Percentiles rank a stretch among this genome's conserved stretches.
Evolutionary conservation across 2,329 filamentous ascomycete species (phyloP).

Genomic region (Talaromyces sp.): DNA sequence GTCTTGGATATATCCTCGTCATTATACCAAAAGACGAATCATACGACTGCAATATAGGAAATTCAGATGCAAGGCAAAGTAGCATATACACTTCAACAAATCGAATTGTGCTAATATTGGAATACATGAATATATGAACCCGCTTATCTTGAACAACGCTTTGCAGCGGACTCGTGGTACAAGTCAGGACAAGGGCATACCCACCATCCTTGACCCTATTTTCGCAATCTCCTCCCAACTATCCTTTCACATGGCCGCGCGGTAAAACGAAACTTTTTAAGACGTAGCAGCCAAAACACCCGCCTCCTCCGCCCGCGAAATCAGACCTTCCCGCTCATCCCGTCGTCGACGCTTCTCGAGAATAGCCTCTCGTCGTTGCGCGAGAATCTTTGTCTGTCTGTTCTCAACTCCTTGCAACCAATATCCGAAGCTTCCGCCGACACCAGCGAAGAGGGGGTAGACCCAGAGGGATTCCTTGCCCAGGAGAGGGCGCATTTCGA

Average conservation of each 20-base stretch:
- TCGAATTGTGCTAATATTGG: constrained; percentile 8
- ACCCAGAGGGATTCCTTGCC: constrained; percentile 80
- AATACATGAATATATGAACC: constrained; percentile 14
- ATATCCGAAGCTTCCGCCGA: constrained; percentile 91
- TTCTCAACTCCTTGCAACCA: constrained; percentile 91
- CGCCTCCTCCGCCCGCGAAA: constrained; percentile 35
- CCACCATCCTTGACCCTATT: background rate
- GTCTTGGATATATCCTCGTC: background rate
- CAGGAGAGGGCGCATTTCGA: constrained; percentile 97
- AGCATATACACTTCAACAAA: constrained; percentile 15
- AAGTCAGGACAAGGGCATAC: background rate
- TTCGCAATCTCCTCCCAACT: background rate
- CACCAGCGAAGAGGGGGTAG: constrained; percentile 83
- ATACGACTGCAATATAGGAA: background rate
- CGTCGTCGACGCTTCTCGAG: constrained; percentile 86
- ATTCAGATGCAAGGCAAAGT: background rate
- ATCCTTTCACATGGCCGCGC: background rate
- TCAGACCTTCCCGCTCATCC: constrained; percentile 61
- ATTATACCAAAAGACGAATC: background rate
- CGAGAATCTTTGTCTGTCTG: constrained; percentile 72
- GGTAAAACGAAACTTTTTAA: constrained; percentile 25
- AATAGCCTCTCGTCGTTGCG: constrained; percentile 74
- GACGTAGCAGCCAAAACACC: constrained; percentile 38
- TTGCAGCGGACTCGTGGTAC: constrained; percentile 7
- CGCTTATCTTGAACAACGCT: constrained; percentile 6